These are phyloP conservation scores for Meripilus lineatus DNA, from an alignment of 1,284 basidiomycete species.

Conservation along the genomic window DNA sequence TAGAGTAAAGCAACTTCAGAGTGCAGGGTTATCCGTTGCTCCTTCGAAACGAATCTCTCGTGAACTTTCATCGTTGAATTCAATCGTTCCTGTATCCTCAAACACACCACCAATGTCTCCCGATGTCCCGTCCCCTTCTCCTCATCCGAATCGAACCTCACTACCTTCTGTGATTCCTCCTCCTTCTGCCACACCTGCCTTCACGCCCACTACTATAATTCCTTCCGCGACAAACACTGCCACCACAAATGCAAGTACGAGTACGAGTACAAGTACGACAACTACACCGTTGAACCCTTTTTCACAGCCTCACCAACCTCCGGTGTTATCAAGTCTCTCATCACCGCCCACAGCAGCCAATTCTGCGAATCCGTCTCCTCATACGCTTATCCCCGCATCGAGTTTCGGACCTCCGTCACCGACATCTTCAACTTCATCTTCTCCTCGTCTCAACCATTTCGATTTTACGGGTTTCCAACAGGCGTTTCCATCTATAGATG, in stretches of 20 bases:
- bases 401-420: slow-evolving; percentile 72
- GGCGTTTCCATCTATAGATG: slow-evolving; percentile 70
- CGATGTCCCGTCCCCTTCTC: slow-evolving; percentile 10
- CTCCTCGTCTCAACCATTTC: slow-evolving; percentile 31
- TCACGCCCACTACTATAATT: no score
- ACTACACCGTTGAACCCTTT: no score
- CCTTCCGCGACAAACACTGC: no score
- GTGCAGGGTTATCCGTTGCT: slow-evolving; percentile 52
- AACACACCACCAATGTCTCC: slow-evolving; percentile 16
- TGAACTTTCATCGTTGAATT: slow-evolving; percentile 29
- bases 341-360: slow-evolving; percentile 25
- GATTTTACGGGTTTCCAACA: slow-evolving; percentile 51
- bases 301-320: no score
- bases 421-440: slow-evolving; percentile 43
- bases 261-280: no score
- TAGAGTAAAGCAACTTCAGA: slow-evolving; percentile 65
- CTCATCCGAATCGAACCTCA: slow-evolving; percentile 19
- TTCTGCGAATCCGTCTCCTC: slow-evolving; percentile 35
- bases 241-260: no score
- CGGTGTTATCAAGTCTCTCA: no score
- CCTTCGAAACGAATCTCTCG: slow-evolving; percentile 49
- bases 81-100: slow-evolving; percentile 14
- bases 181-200: slow-evolving; percentile 22
- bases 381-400: slow-evolving; percentile 61
- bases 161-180: slow-evolving; percentile 26